Evolutionary conservation across 345 rosid species (phyloP), one percentile per base, ranked within the genome.

Genomic region (Aquilaria yunnanensis): DNA sequence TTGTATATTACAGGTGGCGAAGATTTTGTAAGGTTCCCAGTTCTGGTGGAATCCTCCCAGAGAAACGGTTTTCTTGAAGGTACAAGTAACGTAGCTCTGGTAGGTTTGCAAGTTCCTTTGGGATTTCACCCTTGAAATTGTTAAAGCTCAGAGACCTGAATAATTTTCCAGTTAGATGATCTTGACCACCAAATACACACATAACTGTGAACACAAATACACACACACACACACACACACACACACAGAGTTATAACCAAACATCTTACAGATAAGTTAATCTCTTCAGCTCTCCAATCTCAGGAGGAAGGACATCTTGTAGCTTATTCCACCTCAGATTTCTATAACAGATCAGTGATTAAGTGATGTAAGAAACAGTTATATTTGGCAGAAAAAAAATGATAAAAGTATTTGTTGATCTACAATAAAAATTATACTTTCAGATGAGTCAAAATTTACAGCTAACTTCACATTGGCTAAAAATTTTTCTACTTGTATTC

Each of bases 291-390:
- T 85, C 90, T 6, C 97, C 96, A 64, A 93, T 83, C 76, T 93
- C 97, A 0, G 90, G 79, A 68, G 97, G 98, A 75, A 93, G 81
- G 61, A 71, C 84, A 75, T 92, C 96, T 80, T 92, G 98, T 60
- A 92, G 86, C 52, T 92, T 88, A 73, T 92, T 92, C 96, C 94
- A 88, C 80, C 98, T 85, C 78, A 92, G 77, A 77, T 92, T 92
- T 64, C 98, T 92, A 63, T 13, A 4, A 31, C 50, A 47, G 57
- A 50, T 74, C 43, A 60, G 62, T 51, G 2, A 37, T 66, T 57
- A 66, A 69, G 43, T 47, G 29, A 67, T 10, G 5, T 50, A 11
- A 50, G 60, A 66, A 10, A 7, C 54, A 37, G 43, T 37, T 37
- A 37, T 5, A 37, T 37, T 37, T 5, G 43, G 43, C 7, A 37